phyloP scores from a whole-genome alignment of 352 stramenopile species.

The Pythium grandisporangium region DNA sequence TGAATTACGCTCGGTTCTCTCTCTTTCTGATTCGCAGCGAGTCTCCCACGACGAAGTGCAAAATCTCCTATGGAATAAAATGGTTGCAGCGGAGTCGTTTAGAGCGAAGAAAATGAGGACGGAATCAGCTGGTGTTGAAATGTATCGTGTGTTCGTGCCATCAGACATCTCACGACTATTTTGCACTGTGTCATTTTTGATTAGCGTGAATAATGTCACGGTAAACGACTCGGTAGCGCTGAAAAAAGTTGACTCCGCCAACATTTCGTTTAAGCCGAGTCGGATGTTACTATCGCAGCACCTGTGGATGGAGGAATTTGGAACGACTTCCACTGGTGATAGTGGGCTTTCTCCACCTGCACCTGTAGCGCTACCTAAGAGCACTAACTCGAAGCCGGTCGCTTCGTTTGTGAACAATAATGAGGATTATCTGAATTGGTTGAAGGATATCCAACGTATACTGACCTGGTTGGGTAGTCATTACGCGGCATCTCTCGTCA shows the following conservation, averaged over 20 bases:
- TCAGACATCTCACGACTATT: slow-evolving; percentile 11
- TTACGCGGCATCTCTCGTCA: slow-evolving; percentile 21
- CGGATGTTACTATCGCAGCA: slow-evolving; percentile 18
- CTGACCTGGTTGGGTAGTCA: slow-evolving; percentile 25
- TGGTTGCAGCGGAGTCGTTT: too few species aligned
- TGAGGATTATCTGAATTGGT: slow-evolving; percentile 15
- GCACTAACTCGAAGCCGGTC: too few species aligned
- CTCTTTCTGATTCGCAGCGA: too few species aligned
- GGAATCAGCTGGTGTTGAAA: slow-evolving; percentile 2
- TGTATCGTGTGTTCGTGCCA: slow-evolving; percentile 7
- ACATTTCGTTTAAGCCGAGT: slow-evolving; percentile 12
- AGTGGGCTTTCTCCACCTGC: too few species aligned
- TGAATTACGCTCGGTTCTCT: too few species aligned
- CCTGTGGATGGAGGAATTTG: slow-evolving; percentile 4
- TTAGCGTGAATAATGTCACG: background rate
- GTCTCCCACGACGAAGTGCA: too few species aligned
- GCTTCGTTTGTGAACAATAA: too few species aligned
- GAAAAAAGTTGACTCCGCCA: slow-evolving; percentile 2
- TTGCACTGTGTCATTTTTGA: slow-evolving; percentile 2
- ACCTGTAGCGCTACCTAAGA: too few species aligned
- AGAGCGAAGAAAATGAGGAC: slow-evolving; percentile 1
- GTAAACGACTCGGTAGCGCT: background rate
- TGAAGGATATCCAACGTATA: slow-evolving; percentile 23
- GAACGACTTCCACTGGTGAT: too few species aligned
- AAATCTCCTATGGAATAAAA: too few species aligned